Evolutionary conservation across 108 stramenopile genomes (phyloP).

Genomic region (Conticribra guillardii): DNA sequence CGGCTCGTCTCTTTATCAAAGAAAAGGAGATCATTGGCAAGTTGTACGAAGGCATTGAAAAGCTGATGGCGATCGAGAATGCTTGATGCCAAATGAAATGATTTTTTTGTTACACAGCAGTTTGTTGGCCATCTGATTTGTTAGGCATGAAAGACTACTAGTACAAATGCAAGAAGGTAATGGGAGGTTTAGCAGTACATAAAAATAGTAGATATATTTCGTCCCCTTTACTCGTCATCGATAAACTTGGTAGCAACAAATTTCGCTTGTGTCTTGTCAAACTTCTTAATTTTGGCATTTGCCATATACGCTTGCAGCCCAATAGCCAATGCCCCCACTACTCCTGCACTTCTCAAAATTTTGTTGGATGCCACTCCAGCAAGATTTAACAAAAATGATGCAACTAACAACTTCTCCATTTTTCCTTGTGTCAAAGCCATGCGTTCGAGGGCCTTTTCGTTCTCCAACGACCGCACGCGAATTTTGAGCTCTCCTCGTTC

Average conservation of each 20-base stretch:
- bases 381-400: constrained; percentile 75
- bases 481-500: constrained; percentile 92
- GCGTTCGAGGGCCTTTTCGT: constrained; percentile 89
- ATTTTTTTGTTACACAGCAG: too few relatives aligned
- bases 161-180: neutral
- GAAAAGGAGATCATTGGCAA: constrained; percentile 62
- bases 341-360: constrained; percentile 53
- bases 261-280: constrained; percentile 83
- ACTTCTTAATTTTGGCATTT: constrained; percentile 80
- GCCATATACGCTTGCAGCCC: constrained; percentile 72
- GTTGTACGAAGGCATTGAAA: constrained; percentile 58
- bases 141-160: too few relatives aligned
- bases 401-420: constrained; percentile 78
- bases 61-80: constrained; percentile 57
- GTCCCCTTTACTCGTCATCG: constrained; percentile 52
- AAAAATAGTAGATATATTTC: too few relatives aligned
- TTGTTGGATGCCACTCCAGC: constrained; percentile 63
- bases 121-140: too few relatives aligned
- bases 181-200: too few relatives aligned
- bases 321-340: constrained; percentile 71
- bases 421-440: constrained; percentile 80
- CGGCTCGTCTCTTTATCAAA: constrained; percentile 61
- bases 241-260: constrained; percentile 70
- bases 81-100: neutral
- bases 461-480: constrained; percentile 91